These are phyloP conservation scores for Pachysandra terminalis DNA, from an alignment of 164 flowering plant genomes.

Conservation along the genomic window DNA sequence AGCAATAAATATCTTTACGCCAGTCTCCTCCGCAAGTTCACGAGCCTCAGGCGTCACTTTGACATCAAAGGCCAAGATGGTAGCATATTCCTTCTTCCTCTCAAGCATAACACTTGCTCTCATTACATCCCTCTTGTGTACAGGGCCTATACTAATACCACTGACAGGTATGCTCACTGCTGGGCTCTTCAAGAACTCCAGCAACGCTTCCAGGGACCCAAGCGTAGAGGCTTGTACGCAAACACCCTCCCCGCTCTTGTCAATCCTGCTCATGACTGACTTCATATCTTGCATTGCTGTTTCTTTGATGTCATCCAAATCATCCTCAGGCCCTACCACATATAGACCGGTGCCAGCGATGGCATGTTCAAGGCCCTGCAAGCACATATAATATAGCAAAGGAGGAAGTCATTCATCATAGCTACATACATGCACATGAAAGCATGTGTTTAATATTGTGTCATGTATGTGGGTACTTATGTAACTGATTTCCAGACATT, in stretches of 20 bases:
- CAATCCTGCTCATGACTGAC: slow-evolving; percentile 84
- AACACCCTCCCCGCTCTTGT: slow-evolving; percentile 94
- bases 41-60: slow-evolving; percentile 96
- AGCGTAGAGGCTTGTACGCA: slow-evolving; percentile 97
- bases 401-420: not conserved
- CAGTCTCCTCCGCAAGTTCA: slow-evolving; percentile 88
- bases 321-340: slow-evolving; percentile 87
- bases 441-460: not conserved
- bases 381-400: not conserved
- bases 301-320: slow-evolving; percentile 71
- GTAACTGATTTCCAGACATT: not conserved
- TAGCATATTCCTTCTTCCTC: slow-evolving; percentile 92
- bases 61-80: slow-evolving; percentile 96
- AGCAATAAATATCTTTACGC: slow-evolving; percentile 87
- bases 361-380: slow-evolving; percentile 96
- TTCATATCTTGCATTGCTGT: slow-evolving; percentile 84
- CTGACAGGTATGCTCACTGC: slow-evolving; percentile 90
- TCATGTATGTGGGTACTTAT: too few relatives aligned
- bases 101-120: slow-evolving; percentile 97
- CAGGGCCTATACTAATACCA: slow-evolving; percentile 97
- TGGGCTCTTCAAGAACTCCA: slow-evolving; percentile 87
- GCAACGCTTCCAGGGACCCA: slow-evolving; percentile 95
- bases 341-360: slow-evolving; percentile 88
- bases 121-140: slow-evolving; percentile 96
- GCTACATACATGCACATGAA: not conserved